Evolutionary conservation across 257 asterid species (phyloP), one percentile per base, ranked within the genome.

Genomic region (Nicotiana noctiflora): DNA sequence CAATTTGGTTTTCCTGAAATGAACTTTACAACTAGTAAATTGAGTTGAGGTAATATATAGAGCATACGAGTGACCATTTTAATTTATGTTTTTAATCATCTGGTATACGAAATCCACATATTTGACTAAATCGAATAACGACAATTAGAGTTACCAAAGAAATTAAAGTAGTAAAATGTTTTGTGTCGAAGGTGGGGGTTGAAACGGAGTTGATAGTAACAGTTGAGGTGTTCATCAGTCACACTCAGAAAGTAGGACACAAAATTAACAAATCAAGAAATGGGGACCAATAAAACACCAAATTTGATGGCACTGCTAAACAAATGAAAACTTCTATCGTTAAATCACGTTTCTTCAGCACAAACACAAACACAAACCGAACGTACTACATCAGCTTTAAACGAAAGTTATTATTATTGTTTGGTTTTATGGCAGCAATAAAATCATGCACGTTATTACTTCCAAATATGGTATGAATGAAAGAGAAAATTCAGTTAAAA

Each of bases 171-270:
- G 49, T 40, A 40, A 8, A 40, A 40, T 40, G 12, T 40, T 40
- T 40, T 40, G 12, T 40, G 49, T 8, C 1, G 49, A 40, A 40
- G 8, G 49, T 3, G 8, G 10, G 40, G 67, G 1, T 34, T 29
- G 31, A 40, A 40, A 40, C 49, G 12, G 4, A 11, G 59, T 19
- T 86, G 88, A 86, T 81, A 34, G 85, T 13, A 40, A 87, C 88
- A 82, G 74, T 37, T 87, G 88, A 74, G 63, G 77, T 53, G 77
- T 68, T 87, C 85, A 80, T 80, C 75, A 52, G 86, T 87, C 88
- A 66, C 82, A 74, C 8, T 81, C 86, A 84, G 14, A 55, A 29
- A 55, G 31, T 63, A 85, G 80, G 23, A 37, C 60, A 29, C 14
- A 31, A 67, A 21, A 11, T 63, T 57, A 14, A 60, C 67, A 74